Evolutionary conservation across 495 filamentous ascomycete species (phyloP), one percentile per base, ranked within the genome.

Genomic region (Penicillium ochrochloron): DNA sequence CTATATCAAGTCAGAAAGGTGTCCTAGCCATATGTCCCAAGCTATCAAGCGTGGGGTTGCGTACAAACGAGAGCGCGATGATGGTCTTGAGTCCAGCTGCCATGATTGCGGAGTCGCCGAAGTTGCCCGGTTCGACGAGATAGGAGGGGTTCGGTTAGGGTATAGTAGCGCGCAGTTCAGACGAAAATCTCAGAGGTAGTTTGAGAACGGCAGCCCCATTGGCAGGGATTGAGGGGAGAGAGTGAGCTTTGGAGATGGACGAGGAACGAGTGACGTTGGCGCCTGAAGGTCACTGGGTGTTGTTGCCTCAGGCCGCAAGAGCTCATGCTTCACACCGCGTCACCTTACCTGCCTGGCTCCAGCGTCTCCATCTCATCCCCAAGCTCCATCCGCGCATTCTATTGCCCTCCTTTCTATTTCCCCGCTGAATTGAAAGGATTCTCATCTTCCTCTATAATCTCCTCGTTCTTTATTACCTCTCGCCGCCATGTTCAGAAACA

Each of bases 81-180:
- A 99, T 99, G 70, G 96, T 99, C 80, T 96, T 97, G 66, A 98
- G 88, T 75, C 95, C 94, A 69, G 93, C 90, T 70, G 89, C 89
- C 92, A 96, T 97, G 74, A 74, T 87, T 82, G 75, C 68, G 68
- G 75, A 73, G 66, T 70, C 58, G 59, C 67, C 64, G 62, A 64
- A 56, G 52, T 44, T 66, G 69, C 25, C 59, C 61, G 63, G 48
- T 64, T 58, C 57, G 56, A 66, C 37, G 21, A 54, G 50, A 37
- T 61, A 34, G 33, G 44, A 52, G 59, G 14, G 44, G 34, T 48
- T 23, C 53, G 10, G 42, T 34, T 39, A 19, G 44, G 57, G 44
- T 35, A 27, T 41, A 51, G 11, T 35, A 57, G 39, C 29, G 50
- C 41, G 58, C n/a, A 23, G 34, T 42, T 51, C 62, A 60, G 60